A percentile compares a stretch with the other conserved stretches of the same genome.
Conservation (phyloP, 2,329 filamentous ascomycete genomes). For the Periglandula ipomoeae region DNA sequence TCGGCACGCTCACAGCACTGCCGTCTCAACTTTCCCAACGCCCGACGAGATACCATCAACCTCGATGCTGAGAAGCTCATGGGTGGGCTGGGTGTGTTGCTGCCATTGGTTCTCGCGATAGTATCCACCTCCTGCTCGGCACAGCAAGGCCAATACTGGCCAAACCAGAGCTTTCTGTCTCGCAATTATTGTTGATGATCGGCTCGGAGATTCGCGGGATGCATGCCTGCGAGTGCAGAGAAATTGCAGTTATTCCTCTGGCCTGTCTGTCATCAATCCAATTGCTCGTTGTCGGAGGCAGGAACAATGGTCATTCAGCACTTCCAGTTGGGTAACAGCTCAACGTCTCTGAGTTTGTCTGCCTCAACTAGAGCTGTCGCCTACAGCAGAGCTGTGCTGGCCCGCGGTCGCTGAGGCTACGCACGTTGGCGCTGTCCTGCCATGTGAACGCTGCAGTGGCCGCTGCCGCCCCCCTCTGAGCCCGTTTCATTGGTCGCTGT, state of each 20-base stretch:
- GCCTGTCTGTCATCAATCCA: too few species aligned
- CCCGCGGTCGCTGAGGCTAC: too few species aligned
- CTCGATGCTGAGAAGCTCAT: neutral
- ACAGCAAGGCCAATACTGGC: neutral
- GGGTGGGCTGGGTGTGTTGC: neutral
- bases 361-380: too few species aligned
- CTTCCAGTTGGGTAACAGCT: too few species aligned
- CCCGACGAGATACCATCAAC: neutral
- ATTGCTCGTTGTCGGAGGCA: too few species aligned
- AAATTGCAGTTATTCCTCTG: neutral
- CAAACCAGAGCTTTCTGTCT: neutral
- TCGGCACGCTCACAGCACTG: neutral
- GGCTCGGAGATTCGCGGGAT: neutral
- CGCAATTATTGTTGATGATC: neutral
- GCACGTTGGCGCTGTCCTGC: too few species aligned
- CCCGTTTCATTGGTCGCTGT: slow-evolving; percentile 6
- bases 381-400: too few species aligned
- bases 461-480: neutral
- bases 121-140: neutral
- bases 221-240: neutral
- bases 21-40: neutral
- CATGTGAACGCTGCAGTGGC: neutral
- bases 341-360: too few species aligned
- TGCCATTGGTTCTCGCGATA: neutral
- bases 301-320: too few species aligned